A percentile compares a stretch with the other conserved stretches of the same genome.
Conservation (phyloP, 2,329 filamentous ascomycete species). For the Calonectria multiphialidica region DNA sequence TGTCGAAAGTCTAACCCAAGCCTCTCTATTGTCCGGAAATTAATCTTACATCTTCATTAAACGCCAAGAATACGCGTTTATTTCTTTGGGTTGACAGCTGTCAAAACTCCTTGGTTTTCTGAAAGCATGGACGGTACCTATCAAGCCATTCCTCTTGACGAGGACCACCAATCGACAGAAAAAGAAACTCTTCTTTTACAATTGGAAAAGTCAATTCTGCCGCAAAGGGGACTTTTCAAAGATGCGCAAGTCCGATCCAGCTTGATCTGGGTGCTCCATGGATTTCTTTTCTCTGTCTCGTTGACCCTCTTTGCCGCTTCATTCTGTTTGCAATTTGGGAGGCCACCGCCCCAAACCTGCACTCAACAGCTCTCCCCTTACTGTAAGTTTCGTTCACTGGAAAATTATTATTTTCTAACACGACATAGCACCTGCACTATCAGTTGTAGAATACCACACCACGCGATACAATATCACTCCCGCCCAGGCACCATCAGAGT, state of each 20-base stretch:
- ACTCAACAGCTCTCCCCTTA: slow-evolving; percentile 25
- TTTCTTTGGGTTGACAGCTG: no score
- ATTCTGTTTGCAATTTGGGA: slow-evolving; percentile 13
- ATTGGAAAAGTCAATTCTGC: background rate
- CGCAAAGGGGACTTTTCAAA: background rate
- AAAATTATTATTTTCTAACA: background rate
- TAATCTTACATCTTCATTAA: background rate
- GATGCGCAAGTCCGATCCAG: background rate
- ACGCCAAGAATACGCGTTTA: background rate
- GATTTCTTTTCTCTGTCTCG: slow-evolving; percentile 24
- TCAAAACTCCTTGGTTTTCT: background rate
- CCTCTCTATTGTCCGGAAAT: background rate
- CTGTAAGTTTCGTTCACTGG: background rate
- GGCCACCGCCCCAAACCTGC: background rate
- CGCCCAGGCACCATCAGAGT: slow-evolving; percentile 58
- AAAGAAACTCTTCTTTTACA: slow-evolving; percentile 26
- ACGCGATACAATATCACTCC: slow-evolving; percentile 62
- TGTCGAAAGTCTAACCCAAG: background rate
- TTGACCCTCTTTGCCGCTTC: slow-evolving; percentile 29
- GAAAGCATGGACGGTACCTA: slow-evolving; percentile 1
- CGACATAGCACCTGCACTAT: slow-evolving; percentile 57
- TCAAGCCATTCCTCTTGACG: slow-evolving; percentile 20
- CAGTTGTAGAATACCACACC: slow-evolving; percentile 61
- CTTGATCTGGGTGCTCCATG: slow-evolving; percentile 31
- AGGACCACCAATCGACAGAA: slow-evolving; percentile 29